phyloP scores from a whole-genome alignment of 75 land plant species.

The Pinus taeda region DNA sequence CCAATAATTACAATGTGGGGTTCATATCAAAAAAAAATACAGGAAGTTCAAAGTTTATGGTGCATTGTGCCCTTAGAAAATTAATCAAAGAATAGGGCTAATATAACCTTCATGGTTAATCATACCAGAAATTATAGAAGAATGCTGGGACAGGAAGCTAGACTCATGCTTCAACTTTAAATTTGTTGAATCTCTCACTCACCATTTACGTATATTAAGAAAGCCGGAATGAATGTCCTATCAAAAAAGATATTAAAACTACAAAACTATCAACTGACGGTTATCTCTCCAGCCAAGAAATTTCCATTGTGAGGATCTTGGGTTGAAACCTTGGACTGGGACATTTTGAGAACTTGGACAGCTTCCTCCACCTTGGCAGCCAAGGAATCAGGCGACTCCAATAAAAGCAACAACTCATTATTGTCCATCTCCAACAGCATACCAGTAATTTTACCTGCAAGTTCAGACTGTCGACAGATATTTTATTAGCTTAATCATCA shows the following conservation, averaged over 20 bases:
- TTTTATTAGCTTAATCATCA: no score
- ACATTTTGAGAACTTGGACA: conserved; percentile 47
- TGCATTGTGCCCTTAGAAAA: background rate
- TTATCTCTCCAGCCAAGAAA: background rate
- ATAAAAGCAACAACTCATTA: conserved; percentile 54
- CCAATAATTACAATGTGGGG: background rate
- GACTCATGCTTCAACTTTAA: background rate
- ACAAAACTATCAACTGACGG: background rate
- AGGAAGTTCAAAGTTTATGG: background rate
- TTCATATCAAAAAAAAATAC: background rate
- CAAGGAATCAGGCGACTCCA: conserved; percentile 76
- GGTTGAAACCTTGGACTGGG: background rate
- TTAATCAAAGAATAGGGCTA: background rate
- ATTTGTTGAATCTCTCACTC: background rate
- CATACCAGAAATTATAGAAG: background rate
- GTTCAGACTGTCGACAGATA: conserved; percentile 45
- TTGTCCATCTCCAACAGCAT: conserved; percentile 92
- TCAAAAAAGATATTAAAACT: background rate
- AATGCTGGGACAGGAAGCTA: background rate
- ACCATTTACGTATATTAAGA: conserved; percentile 3
- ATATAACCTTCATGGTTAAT: background rate
- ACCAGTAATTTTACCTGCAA: conserved; percentile 83
- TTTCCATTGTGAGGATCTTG: background rate
- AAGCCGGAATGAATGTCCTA: conserved; percentile 7
- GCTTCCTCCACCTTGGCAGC: conserved; percentile 74